Evolutionary conservation across 2,329 filamentous ascomycete species (phyloP), one percentile per base, ranked within the genome.

Genomic region (Fusarium proliferatum): DNA sequence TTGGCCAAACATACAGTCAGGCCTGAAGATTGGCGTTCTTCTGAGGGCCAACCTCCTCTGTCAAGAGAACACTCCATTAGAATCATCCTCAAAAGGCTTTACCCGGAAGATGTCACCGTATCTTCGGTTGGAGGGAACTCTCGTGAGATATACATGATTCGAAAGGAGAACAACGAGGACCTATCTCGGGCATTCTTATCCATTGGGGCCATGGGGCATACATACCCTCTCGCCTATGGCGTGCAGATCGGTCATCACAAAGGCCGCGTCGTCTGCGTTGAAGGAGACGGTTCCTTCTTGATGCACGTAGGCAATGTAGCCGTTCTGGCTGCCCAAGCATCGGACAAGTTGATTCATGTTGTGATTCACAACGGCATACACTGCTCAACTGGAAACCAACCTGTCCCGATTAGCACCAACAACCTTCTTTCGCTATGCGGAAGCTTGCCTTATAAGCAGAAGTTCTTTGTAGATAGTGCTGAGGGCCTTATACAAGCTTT

Each of bases 361-460:
- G 58, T 61, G 6, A 43, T 61, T 23, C 58, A 61, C 30, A 61
- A 42, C 3, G 58, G 58, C 2, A 61, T 56, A 16, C 58, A 57
- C 4, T 56, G 34, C 8, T 61, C 58, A 11, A 61, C 49, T 10
- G 58, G 58, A 5, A 42, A 61, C 6, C 48, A 61, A 11, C 49
- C 49, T 9, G 21, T 56, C n/a, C 58, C 58, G 6, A 57, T 57
- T 19, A 43, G 23, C 23, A 61, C 58, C 12, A 42, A 21, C 9
- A 48, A 66, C 58, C 36, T 66, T 13, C 59, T 66, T 15, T 38
- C 63, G 1, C 26, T 66, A 13, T 61, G 49, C 33, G 58, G 58
- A 28, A 66, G 63, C 23, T 48, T 66, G 33, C 58, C 58, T 30
- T 66, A 56, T 28, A 66, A 66, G 49, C 63, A 66, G 33, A 66